Conservation (phyloP, 1,284 basidiomycete genomes). For the Fomitopsis schrenkii region DNA sequence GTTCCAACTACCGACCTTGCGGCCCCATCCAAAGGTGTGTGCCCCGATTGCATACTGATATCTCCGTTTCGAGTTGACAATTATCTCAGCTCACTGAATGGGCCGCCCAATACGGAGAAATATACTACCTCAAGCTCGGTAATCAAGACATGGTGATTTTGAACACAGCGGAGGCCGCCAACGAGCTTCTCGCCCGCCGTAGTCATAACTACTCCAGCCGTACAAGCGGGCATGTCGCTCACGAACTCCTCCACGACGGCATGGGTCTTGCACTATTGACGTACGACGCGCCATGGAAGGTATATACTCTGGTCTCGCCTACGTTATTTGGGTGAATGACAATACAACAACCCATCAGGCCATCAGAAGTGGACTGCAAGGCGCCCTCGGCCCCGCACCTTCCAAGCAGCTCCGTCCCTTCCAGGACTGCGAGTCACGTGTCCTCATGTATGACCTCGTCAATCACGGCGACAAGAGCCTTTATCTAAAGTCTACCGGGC, state of each 20-base stretch:
- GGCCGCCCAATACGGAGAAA: conserved; percentile 26
- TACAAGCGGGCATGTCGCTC: conserved; percentile 24
- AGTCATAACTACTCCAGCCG: conserved; percentile 24
- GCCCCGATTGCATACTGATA: too few relatives aligned
- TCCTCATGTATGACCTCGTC: conserved; percentile 19
- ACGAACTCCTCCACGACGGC: conserved; percentile 28
- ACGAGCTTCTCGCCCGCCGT: conserved; percentile 30
- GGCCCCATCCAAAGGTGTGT: too few relatives aligned
- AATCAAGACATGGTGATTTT: conserved; percentile 28
- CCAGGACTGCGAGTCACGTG: conserved; percentile 24
- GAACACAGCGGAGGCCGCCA: conserved; percentile 28
- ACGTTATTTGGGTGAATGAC: too few relatives aligned
- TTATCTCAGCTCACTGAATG: conserved; percentile 23
- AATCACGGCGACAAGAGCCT: not conserved
- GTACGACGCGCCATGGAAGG: conserved; percentile 27
- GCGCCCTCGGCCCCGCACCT: conserved; percentile 20
- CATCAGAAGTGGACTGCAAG: conserved; percentile 19
- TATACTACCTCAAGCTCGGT: conserved; percentile 24
- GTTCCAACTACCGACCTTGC: too few relatives aligned
- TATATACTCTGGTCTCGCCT: not conserved
- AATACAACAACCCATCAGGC: conserved; percentile 4
- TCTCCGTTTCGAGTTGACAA: too few relatives aligned
- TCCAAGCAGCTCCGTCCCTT: conserved; percentile 20
- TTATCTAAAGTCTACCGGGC: not conserved
- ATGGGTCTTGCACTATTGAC: conserved; percentile 25